Evolutionary conservation across 345 rosid genomes (phyloP).

Genomic region (Rhizophora apiculata): DNA sequence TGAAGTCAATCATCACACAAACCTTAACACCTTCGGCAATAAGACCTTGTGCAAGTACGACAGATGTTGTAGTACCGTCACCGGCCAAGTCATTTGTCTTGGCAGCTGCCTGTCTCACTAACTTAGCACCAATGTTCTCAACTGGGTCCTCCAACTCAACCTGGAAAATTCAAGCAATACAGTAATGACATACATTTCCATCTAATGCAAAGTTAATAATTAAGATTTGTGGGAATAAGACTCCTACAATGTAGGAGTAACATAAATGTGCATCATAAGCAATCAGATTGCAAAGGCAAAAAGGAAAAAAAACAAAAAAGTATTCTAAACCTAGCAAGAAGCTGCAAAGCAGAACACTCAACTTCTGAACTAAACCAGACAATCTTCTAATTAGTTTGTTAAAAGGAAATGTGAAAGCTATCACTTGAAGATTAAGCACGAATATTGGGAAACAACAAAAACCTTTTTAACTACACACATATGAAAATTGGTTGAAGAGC

Average conservation of each 20-base stretch:
- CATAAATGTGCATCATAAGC: no score
- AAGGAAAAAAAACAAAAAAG: no score
- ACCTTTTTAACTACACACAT: no score
- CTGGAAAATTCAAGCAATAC: slow-evolving; percentile 29
- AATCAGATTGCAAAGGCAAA: no score
- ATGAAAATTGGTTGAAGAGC: neutral
- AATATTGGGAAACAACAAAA: no score
- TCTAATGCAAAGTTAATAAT: neutral
- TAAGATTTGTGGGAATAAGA: neutral
- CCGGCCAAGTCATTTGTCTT: slow-evolving; percentile 99
- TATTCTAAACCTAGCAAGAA: no score
- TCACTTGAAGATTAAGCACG: no score
- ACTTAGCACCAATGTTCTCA: slow-evolving; percentile 95
- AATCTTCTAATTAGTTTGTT: no score
- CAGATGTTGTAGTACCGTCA: slow-evolving; percentile 97
- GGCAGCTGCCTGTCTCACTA: slow-evolving; percentile 97
- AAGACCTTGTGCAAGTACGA: slow-evolving; percentile 97
- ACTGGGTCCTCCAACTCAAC: slow-evolving; percentile 98
- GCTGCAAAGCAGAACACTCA: no score
- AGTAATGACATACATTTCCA: neutral
- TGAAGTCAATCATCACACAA: slow-evolving; percentile 9
- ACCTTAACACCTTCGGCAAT: slow-evolving; percentile 98
- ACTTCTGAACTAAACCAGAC: no score
- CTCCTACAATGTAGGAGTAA: no score
- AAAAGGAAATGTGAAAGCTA: no score